phyloP scores from a whole-genome alignment of 2,329 filamentous ascomycete species.

The Alternaria triticina region DNA sequence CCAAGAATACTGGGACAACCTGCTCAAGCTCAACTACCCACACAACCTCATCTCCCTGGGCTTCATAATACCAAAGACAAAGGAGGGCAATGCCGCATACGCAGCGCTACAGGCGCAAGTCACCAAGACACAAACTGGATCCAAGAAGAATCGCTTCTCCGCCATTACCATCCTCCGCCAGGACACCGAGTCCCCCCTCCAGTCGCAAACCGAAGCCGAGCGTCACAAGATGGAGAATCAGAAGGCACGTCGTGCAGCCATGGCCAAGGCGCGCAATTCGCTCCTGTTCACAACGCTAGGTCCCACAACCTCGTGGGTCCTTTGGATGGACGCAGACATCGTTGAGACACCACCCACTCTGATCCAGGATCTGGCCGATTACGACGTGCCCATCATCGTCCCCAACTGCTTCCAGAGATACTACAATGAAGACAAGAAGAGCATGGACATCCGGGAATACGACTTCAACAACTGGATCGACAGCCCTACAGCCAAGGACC shows the following conservation, averaged over 20 bases:
- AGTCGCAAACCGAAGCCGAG: conserved; percentile 83
- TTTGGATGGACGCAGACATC: conserved; percentile 94
- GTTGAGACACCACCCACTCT: conserved; percentile 83
- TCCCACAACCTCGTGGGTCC: conserved; percentile 89
- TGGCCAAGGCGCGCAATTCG: conserved; percentile 93
- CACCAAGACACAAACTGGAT: conserved; percentile 81
- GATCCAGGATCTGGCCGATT: conserved; percentile 87
- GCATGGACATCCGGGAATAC: conserved; percentile 80
- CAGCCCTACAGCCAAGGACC: conserved; percentile 75
- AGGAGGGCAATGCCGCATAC: conserved; percentile 88
- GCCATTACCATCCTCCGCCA: conserved; percentile 94
- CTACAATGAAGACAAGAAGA: conserved; percentile 70
- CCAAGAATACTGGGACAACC: conserved; percentile 92
- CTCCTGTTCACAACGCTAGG: conserved; percentile 94
- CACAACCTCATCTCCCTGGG: conserved; percentile 94
- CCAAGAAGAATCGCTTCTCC: conserved; percentile 83
- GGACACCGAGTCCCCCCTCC: conserved; percentile 84
- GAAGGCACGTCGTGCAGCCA: conserved; percentile 82
- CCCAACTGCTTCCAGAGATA: conserved; percentile 96
- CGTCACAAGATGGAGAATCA: conserved; percentile 92
- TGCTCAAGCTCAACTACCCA: conserved; percentile 82
- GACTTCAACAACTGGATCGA: conserved; percentile 99
- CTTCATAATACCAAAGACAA: conserved; percentile 94
- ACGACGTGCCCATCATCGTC: conserved; percentile 89
- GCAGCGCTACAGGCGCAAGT: conserved; percentile 83